Evolutionary conservation across 129 eudicot species (phyloP), one percentile per base, ranked within the genome.

Genomic region (Saussurea involucrata): DNA sequence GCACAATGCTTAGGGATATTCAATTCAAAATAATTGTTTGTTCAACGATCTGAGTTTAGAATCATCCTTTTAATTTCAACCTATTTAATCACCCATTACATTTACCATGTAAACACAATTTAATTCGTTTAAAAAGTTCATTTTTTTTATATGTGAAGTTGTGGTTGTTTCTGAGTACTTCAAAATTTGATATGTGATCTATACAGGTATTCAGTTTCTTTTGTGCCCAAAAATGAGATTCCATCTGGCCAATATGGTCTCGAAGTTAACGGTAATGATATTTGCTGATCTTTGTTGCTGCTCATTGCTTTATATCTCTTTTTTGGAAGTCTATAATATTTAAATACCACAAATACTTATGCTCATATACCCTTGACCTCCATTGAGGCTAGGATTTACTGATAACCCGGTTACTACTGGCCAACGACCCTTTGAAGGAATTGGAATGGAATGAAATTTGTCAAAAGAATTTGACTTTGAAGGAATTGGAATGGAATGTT

Each of bases 201-300:
- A 24, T 55, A 24, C 87, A 94, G 98, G 83, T 94, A 94, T 80
- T 94, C 98, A 24, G 93, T 86, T 60, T 87, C 97, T 64, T 64
- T 94, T 32, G 97, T 94, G 76, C 83, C 98, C 71, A 87, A 87
- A 78, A 83, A 86, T 20, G 97, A 94, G 79, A 12, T 79, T 84
- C 89, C 97, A 58, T 53, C 97, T 24, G 89, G 88, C 55, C 88
- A 89, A 65, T 94, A 94, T 83, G 97, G 88, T 36, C 87, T 91
- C 53, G 93, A 68, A 80, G 29, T 88, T 72, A 86, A 88, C 61
- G 98, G 98, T 94, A 89, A 67, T 68, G 57, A 36, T 44, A 28
- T 42, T 32, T 40, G 29, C 24, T 66, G 2, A 73, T 34, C 69
- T 60, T 44, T 27, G 24, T 66, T 11, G 42, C 12, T 34, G 65